A percentile compares a stretch with the other conserved stretches of the same genome.
These are phyloP conservation scores for Kodamaea lidongshanica DNA, from an alignment of 805 yeast species.

Conservation along the genomic window DNA sequence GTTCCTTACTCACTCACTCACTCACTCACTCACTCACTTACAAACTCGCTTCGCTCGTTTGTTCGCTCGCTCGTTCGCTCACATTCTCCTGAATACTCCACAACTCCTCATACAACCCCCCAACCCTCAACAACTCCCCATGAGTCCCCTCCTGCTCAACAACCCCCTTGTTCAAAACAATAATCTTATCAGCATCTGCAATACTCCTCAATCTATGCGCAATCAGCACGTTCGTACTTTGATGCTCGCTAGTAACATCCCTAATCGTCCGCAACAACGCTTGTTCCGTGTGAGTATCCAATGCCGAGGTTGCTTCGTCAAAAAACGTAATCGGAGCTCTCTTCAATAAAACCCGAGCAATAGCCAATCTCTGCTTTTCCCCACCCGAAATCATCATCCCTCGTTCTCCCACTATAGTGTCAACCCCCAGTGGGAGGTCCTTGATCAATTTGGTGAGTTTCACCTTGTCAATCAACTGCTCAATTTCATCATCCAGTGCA, in stretches of 20 bases:
- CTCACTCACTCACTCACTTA: too few species aligned
- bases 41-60: too few species aligned
- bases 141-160: constrained; percentile 91
- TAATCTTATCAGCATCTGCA: constrained; percentile 89
- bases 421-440: constrained; percentile 75
- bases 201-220: constrained; percentile 93
- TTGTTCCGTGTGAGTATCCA: constrained; percentile 95
- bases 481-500: constrained; percentile 69
- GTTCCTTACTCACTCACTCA: too few species aligned
- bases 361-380: constrained; percentile 92
- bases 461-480: constrained; percentile 59
- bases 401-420: constrained; percentile 90
- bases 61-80: too few species aligned
- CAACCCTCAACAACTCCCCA: constrained; percentile 46
- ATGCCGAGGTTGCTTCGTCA: constrained; percentile 95
- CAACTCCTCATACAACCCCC: constrained; percentile 67
- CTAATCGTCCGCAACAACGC: constrained; percentile 70
- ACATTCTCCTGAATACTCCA: constrained; percentile 91
- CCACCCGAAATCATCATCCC: constrained; percentile 99
- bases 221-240: constrained; percentile 78
- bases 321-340: constrained; percentile 86
- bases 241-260: constrained; percentile 46
- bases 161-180: constrained; percentile 70
- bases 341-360: constrained; percentile 83
- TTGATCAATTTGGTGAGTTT: constrained; percentile 56